Evolutionary conservation across 192 early-diverging fungal genomes (phyloP), one percentile per base, ranked within the genome.

Genomic region (Chytriomyces sp.): DNA sequence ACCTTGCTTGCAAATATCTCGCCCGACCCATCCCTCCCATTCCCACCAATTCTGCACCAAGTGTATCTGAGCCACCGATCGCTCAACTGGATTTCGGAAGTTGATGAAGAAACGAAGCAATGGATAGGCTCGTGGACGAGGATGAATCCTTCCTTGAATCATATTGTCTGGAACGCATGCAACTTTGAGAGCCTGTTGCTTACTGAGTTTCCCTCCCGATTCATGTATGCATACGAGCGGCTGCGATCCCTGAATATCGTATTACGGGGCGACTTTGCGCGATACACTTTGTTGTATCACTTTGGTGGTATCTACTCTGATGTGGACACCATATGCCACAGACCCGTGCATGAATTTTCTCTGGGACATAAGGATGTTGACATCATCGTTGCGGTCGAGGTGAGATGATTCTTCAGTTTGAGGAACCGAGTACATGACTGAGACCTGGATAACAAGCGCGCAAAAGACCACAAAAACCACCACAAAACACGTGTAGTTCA

Each of bases 221-320:
- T 12, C 17, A 8, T 10, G 10, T 7, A 32, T 8, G 37, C 60
- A 10, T 62, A 17, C 49, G 22, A 26, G 40, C 19, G 41, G 59
- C 31, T 70, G 22, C n/a, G n/a, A n/a, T n/a, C n/a, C n/a, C 67
- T 59, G 56, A 10, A 38, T 31, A 34, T 30, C 30, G 67, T 60
- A 22, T 26, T 70, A 14, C 8, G 26, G 55, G 55, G 55, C 30
- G 55, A 57, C 26, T 57, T 57, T 30, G n/a, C 30, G 19, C 55
- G 77, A 26, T 78, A 78, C 53, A 17, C 69, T 25, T 26, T 78
- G 25, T 34, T 78, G 56, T 33, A 37, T 22, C 30, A 39, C 0
- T 71, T 71, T 52, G 77, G 77, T 34, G 77, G 77, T 40, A 38
- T 78, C 14, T 78, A 78, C 39, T 26, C 70, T 52, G 77, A 78